phyloP scores from a whole-genome alignment of 768 basidiomycete genomes.

The Kwoniella newhampshirensis region DNA sequence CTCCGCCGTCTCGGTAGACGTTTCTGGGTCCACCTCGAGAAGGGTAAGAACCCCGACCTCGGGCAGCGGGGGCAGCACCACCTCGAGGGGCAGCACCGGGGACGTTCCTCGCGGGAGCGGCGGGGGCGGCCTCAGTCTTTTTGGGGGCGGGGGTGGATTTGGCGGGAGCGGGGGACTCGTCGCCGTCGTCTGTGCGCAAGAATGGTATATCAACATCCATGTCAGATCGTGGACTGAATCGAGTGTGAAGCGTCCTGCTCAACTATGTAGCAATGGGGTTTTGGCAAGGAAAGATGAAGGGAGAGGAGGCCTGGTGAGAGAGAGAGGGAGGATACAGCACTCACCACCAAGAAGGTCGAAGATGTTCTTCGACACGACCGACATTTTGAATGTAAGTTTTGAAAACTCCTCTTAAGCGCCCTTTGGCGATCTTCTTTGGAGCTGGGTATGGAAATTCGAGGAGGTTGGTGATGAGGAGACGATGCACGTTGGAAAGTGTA shows the following conservation, averaged over 20 bases:
- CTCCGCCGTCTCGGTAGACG: slow-evolving; percentile 26
- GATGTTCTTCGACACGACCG: slow-evolving; percentile 47
- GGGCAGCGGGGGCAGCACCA: slow-evolving; percentile 19
- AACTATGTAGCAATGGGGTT: no score
- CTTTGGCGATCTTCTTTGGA: slow-evolving; percentile 19
- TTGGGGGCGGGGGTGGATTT: slow-evolving; percentile 31
- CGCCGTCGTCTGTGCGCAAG: slow-evolving; percentile 50
- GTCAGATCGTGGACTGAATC: no score
- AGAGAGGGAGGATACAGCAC: no score
- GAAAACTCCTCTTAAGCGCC: slow-evolving; percentile 15
- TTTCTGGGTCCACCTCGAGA: slow-evolving; percentile 46
- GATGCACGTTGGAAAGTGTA: slow-evolving; percentile 1
- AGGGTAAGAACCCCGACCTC: slow-evolving; percentile 43
- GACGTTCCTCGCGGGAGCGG: slow-evolving; percentile 37
- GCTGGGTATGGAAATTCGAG: neutral
- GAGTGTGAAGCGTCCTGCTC: no score
- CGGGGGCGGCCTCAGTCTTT: slow-evolving; percentile 28
- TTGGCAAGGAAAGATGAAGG: no score
- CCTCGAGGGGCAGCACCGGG: slow-evolving; percentile 41
- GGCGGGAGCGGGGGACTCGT: slow-evolving; percentile 36
- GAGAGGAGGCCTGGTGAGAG: no score
- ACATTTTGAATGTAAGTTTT: slow-evolving; percentile 29
- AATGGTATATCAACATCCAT: neutral
- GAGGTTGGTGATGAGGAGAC: neutral
- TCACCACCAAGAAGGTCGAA: slow-evolving; percentile 49